Percentiles rank a stretch among this genome's conserved stretches.
These are phyloP conservation scores for Globisporangium cystogenes DNA, from an alignment of 352 stramenopile species.

Conservation along the genomic window DNA sequence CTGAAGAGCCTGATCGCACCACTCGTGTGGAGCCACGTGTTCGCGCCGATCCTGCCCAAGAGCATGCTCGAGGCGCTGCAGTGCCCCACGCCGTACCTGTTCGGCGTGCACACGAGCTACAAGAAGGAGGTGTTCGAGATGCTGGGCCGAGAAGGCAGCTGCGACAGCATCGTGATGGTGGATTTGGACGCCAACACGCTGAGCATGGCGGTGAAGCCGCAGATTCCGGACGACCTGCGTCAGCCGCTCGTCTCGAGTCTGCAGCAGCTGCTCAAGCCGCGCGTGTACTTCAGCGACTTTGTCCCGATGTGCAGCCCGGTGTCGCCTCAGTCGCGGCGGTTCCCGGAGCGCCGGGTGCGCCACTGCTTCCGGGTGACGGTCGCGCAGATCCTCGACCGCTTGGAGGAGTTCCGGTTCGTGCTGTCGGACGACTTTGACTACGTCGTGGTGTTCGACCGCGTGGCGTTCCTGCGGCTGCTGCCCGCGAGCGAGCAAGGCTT, in stretches of 20 bases:
- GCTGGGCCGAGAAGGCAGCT: conserved; percentile 68
- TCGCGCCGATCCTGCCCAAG: conserved; percentile 73
- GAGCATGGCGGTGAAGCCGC: conserved; percentile 29
- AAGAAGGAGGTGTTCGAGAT: conserved; percentile 59
- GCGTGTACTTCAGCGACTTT: conserved; percentile 74
- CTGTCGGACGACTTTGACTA: conserved; percentile 86
- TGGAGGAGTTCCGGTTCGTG: conserved; percentile 81
- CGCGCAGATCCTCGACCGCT: conserved; percentile 38
- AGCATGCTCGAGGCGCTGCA: conserved; percentile 81
- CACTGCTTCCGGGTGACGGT: conserved; percentile 51
- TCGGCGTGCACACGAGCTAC: conserved; percentile 79
- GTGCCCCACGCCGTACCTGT: conserved; percentile 82
- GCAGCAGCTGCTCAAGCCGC: conserved; percentile 63
- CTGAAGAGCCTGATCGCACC: conserved; percentile 73
- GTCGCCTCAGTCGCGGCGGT: conserved; percentile 23
- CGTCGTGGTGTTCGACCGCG: conserved; percentile 80
- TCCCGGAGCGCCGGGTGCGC: conserved; percentile 55
- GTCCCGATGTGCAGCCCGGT: conserved; percentile 51
- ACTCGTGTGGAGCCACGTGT: conserved; percentile 84
- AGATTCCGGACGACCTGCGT: conserved; percentile 41
- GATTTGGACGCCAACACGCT: conserved; percentile 64
- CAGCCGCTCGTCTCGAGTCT: conserved; percentile 35
- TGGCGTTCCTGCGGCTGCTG: conserved; percentile 56
- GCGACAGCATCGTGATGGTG: conserved; percentile 65
- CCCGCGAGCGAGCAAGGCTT: conserved; percentile 53